These are phyloP conservation scores for Discostella pseudostelligera DNA, from an alignment of 108 stramenopile genomes.

Conservation along the genomic window DNA sequence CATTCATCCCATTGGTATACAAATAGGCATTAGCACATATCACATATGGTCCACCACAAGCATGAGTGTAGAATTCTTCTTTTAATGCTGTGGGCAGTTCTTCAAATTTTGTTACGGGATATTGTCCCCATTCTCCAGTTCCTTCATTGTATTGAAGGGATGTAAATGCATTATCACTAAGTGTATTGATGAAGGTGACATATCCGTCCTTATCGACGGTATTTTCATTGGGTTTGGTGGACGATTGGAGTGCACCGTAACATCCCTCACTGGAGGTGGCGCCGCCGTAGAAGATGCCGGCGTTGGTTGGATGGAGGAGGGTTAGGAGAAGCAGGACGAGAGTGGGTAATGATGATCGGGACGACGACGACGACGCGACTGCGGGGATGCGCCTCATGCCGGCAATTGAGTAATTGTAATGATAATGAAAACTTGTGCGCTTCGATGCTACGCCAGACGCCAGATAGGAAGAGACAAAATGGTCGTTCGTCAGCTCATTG, in stretches of 20 bases:
- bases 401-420: too few relatives aligned
- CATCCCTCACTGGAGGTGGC: slow-evolving; percentile 21
- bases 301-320: not conserved
- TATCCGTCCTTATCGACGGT: slow-evolving; percentile 24
- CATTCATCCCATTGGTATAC: slow-evolving; percentile 14
- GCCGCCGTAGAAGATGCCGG: slow-evolving; percentile 16
- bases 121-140: slow-evolving; percentile 4
- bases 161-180: slow-evolving; percentile 16
- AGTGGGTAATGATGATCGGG: not conserved
- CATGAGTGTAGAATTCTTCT: slow-evolving; percentile 16
- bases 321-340: not conserved
- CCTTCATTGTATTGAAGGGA: slow-evolving; percentile 14
- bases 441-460: too few relatives aligned
- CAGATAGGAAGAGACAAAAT: too few relatives aligned
- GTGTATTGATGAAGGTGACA: slow-evolving; percentile 28
- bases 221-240: slow-evolving; percentile 6
- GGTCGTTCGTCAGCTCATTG: too few relatives aligned
- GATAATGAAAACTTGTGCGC: too few relatives aligned
- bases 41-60: slow-evolving; percentile 31
- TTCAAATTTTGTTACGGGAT: slow-evolving; percentile 23
- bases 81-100: not conserved
- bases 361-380: not conserved
- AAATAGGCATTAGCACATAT: slow-evolving; percentile 25
- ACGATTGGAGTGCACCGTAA: slow-evolving; percentile 16
- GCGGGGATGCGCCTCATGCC: not conserved